Base-by-base conservation (phyloP, 2,329 filamentous ascomycete species). In the Aspergillus fructus region DNA sequence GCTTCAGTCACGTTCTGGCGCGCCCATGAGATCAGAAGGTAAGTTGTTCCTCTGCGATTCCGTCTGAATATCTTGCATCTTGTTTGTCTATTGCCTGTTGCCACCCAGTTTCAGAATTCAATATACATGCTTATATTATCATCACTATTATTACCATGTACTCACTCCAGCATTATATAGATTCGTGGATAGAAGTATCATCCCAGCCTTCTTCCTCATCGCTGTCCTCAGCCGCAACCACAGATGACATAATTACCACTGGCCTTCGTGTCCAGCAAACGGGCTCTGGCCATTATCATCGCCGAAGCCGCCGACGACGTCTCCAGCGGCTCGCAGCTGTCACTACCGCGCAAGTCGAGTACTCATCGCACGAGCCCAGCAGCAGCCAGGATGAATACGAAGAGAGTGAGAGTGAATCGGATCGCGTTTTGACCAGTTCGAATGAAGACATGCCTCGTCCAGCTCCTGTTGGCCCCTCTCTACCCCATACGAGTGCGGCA, bases 311-410 rank as follows among this genome's bases (percentile, higher is more conserved):
- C 58, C 77, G 82, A 61, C 75, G 75, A 34, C 71, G 75, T 51
- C 72, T 72, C 52, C 66, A 71, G 56, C 65, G 64, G 45, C 62
- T 72, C 39, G 64, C 70, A 43, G 73, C 64, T 34, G 74, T 71
- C 70, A 76, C 68, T 64, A 74, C 73, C 46, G 71, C 74, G 30
- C 71, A 74, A 58, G 67, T 76, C 52, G 69, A 73, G 55, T 77
- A 77, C 55, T 69, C 73, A 7, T 71, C 71, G 43, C 76, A 78
- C 41, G 76, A 82, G 15, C 70, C 74, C 27, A 78, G 76, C 51
- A 96, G 91, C 74, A 96, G 93, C 68, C 91, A 96, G 72, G 93
- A 96, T 66, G 93, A 96, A 76, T 96, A 96, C 68, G 91, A 96
- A 34, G 92, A 96, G 78, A 96, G 89, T 61, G 92, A 96, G 73